Evolutionary conservation across 139 green algal species (phyloP).

Genomic region (Picochlorum sp.): DNA sequence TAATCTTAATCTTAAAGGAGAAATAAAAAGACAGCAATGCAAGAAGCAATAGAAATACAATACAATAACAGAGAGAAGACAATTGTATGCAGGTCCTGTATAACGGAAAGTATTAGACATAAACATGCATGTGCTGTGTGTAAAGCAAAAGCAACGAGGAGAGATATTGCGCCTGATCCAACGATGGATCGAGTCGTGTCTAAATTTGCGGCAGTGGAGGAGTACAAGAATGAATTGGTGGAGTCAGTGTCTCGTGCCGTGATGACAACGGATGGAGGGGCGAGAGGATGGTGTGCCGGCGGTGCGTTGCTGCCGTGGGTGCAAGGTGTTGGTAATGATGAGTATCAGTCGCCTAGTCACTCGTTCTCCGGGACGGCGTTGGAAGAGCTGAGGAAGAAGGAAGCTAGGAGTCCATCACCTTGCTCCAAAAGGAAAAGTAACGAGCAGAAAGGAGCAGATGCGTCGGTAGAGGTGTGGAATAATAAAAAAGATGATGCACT

Average conservation of each 20-base stretch:
- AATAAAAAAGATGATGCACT: background rate
- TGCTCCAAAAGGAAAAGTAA: background rate
- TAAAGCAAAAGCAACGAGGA: slow-evolving; percentile 6
- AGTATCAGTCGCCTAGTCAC: background rate
- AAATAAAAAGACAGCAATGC: too few species aligned
- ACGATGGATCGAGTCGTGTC: slow-evolving; percentile 22
- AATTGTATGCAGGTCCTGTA: slow-evolving; percentile 20
- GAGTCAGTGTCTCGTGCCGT: background rate
- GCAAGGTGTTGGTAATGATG: slow-evolving; percentile 5
- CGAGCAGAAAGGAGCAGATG: background rate
- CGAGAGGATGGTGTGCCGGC: background rate
- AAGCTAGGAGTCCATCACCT: background rate
- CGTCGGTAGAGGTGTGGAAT: background rate
- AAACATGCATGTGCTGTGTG: slow-evolving; percentile 21
- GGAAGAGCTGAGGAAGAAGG: slow-evolving; percentile 1
- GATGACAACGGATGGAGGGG: background rate
- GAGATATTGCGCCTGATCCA: slow-evolving; percentile 16
- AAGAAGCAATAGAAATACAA: background rate
- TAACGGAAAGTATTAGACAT: slow-evolving; percentile 15
- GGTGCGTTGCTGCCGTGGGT: background rate
- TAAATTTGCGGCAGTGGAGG: background rate
- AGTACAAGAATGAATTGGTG: background rate
- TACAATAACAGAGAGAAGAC: too few species aligned
- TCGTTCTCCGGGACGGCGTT: slow-evolving; percentile 4
- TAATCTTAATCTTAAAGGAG: too few species aligned